Evolutionary conservation across 2,329 filamentous ascomycete species (phyloP), one percentile per base, ranked within the genome.

Genomic region (Colletotrichum viniferum): DNA sequence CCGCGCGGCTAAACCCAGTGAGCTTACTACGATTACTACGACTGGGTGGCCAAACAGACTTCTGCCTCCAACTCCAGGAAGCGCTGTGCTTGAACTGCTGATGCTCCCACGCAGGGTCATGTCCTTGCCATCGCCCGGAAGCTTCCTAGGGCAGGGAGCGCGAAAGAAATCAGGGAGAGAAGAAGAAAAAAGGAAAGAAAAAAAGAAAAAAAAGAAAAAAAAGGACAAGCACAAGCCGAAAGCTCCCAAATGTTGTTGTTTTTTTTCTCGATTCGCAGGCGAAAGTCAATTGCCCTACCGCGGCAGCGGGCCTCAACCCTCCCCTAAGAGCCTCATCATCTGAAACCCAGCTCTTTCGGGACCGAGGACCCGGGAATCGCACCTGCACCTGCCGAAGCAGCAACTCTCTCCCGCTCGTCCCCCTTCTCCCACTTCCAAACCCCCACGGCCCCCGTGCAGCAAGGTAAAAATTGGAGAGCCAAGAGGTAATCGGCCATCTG

Each of bases 241-340:
- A 69, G 55, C 66, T 61, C 55, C 24, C 28, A 62, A 34, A 62
- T 32, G 58, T 21, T 34, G 10, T 34, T 60, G 10, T 60, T 18
- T 61, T 61, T 60, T 36, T 34, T 16, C 36, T 68, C 36, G 28
- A 24, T n/a, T 68, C 10, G 48, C 48, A 60, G 16, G n/a, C 32
- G 18, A 75, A 73, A 75, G 63, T 75, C 73, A 75, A 73, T 73
- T 73, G 43, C 66, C 4, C 43, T 52, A 52, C 43, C 43, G 43
- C 43, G 43, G 43, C 43, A 21, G n/a, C 43, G n/a, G 43, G 12
- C 43, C 43, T 21, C 26, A 18, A 62, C 16, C 26, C 43, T 21
- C 6, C 43, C 43, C 43, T 10, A 60, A 43, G 55, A 74, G 55
- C 61, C 62, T 72, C 69, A 55, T 62, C 34, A 55, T 62, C 34